Base-by-base conservation (phyloP, 495 filamentous ascomycete genomes). In the Penicillium flavigenum region DNA sequence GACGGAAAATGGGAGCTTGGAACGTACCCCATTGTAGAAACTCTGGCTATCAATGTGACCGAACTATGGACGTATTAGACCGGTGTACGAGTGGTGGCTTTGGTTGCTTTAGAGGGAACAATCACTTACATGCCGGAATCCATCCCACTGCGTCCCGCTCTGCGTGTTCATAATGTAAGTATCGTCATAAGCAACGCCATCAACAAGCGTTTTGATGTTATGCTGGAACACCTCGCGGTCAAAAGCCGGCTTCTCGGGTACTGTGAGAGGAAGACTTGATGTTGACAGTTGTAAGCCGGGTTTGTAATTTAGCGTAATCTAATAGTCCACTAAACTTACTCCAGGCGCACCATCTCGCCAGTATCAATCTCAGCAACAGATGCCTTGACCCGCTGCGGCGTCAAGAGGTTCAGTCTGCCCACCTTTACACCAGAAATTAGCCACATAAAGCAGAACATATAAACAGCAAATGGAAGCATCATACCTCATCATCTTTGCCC, bases 81-180 rank as follows among this genome's bases (percentile, higher is more conserved):
- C n/a, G 11, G 6, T 1, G 17, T 54, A 29, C 0, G 27, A 29
- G 27, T 5, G 27, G 27, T 29, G 27, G 27, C 1, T 29, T 29
- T 29, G 27, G 1, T 29, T 29, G 27, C 7, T 34, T 11, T 3
- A 2, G 5, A 22, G 31, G 14, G 12, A 10, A 31, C n/a, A 12
- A 38, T 27, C n/a, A 61, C 64, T 34, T 69, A 83, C 79, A 63
- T 89, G 86, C 51, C 84, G 70, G 50, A 90, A 83, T 22, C 86
- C 84, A 68, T 92, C 88, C 88, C 88, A 90, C 68, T 92, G 88
- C 3, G 84, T 86, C 19, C 83, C 81, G 61, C 80, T 81, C 63
- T 91, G 88, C 0, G 88, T 90, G 65, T 91, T 91, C 67, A 90
- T 64, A 4, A 72, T 74, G 53, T 88, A 84, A 38, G 82, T 74